These are phyloP conservation scores for Arctium minus DNA, from an alignment of 129 eudicot species.

Conservation along the genomic window DNA sequence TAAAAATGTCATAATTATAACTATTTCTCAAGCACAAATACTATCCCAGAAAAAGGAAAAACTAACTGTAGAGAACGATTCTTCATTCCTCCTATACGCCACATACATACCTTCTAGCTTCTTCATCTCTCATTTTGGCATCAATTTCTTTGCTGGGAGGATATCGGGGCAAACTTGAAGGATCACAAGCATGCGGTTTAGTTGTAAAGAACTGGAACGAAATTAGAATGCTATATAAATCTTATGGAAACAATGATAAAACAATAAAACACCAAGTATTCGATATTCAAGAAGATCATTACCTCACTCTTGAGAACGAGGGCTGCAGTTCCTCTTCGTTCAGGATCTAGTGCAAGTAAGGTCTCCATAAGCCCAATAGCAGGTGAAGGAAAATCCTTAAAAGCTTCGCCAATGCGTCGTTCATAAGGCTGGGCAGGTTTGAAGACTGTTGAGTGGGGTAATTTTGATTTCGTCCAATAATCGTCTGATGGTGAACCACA, in stretches of 20 bases:
- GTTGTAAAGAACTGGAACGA: slow-evolving; percentile 63
- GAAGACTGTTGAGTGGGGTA: slow-evolving; percentile 67
- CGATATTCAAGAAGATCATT: not conserved
- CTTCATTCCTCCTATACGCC: not conserved
- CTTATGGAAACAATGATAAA: not conserved
- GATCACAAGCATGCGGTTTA: slow-evolving; percentile 78
- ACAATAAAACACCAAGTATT: not conserved
- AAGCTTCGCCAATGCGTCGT: slow-evolving; percentile 60
- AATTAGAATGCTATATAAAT: not conserved
- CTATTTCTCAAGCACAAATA: not conserved
- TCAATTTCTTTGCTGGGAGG: slow-evolving; percentile 98
- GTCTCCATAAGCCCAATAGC: slow-evolving; percentile 68
- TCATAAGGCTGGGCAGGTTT: slow-evolving; percentile 70
- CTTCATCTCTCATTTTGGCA: slow-evolving; percentile 80
- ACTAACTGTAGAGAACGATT: not conserved
- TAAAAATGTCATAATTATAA: not conserved
- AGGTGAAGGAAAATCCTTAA: slow-evolving; percentile 64
- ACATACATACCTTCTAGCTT: slow-evolving; percentile 58
- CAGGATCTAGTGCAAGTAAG: slow-evolving; percentile 75
- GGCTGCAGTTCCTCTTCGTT: slow-evolving; percentile 67
- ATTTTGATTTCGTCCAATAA: slow-evolving; percentile 70
- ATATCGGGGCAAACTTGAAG: slow-evolving; percentile 75
- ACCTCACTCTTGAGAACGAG: slow-evolving; percentile 77
- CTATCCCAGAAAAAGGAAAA: not conserved
- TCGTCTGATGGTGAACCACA: slow-evolving; percentile 93